These are phyloP conservation scores for Endocalyx cinctus DNA, from an alignment of 2,329 filamentous ascomycete species.

Conservation along the genomic window DNA sequence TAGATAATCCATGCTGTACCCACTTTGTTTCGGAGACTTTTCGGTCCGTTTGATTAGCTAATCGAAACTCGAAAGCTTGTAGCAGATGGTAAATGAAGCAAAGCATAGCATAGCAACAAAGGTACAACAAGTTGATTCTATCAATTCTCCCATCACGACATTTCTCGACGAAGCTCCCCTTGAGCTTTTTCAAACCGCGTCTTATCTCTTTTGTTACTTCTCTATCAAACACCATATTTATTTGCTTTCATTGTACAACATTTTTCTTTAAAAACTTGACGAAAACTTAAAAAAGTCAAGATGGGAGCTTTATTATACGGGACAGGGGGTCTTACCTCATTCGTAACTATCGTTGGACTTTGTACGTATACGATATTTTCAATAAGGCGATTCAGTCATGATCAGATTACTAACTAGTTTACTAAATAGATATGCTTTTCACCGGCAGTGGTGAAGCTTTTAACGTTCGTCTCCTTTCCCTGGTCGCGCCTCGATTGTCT, in stretches of 20 bases:
- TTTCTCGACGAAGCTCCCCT: slow-evolving; percentile 11
- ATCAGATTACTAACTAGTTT: slow-evolving; percentile 4
- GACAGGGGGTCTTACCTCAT: slow-evolving; percentile 15
- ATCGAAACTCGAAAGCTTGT: too few species aligned
- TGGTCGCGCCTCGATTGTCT: too few species aligned
- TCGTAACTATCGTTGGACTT: slow-evolving; percentile 20
- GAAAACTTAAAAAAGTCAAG: slow-evolving; percentile 5
- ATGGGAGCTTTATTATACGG: slow-evolving; percentile 17
- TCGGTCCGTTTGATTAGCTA: too few species aligned
- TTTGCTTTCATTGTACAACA: slow-evolving; percentile 3
- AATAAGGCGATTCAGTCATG: slow-evolving; percentile 4
- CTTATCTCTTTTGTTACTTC: slow-evolving; percentile 1
- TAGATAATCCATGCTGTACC: too few species aligned
- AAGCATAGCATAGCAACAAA: too few species aligned
- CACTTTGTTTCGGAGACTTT: too few species aligned
- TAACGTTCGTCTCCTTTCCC: slow-evolving; percentile 58
- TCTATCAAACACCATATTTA: slow-evolving; percentile 1
- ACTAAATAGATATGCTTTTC: slow-evolving; percentile 85
- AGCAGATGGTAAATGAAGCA: too few species aligned
- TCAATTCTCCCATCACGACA: slow-evolving; percentile 18
- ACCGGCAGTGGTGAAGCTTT: slow-evolving; percentile 94
- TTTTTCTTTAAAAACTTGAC: too few species aligned
- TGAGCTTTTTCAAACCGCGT: slow-evolving; percentile 11
- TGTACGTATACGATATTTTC: slow-evolving; percentile 19
- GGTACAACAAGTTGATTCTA: too few species aligned